Evolutionary conservation across 2,329 filamentous ascomycete genomes (phyloP).

Genomic region (Paracorniculantispora psalliotae): DNA sequence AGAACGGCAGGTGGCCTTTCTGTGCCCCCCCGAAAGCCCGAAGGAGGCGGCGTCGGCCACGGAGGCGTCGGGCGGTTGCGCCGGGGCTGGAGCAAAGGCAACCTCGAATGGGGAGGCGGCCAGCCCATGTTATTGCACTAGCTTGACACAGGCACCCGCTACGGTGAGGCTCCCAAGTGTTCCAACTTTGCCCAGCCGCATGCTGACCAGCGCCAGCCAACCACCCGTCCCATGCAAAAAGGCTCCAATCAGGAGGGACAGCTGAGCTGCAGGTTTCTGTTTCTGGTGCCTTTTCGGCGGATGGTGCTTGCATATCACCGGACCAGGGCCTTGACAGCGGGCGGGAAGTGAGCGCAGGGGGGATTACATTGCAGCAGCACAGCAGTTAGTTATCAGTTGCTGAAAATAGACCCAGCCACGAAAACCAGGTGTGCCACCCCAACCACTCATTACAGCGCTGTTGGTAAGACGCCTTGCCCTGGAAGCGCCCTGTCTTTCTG

Average conservation of each 20-base stretch:
- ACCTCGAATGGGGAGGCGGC: not conserved
- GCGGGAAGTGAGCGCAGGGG: not conserved
- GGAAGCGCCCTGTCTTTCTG: not conserved
- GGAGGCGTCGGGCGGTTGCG: slow-evolving; percentile 3
- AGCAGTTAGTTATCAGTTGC: not conserved
- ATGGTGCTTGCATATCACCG: not conserved
- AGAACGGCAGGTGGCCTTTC: not conserved
- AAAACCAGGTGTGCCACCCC: not conserved
- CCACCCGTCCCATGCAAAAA: not conserved
- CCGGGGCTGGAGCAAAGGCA: not conserved
- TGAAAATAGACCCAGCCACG: slow-evolving; percentile 1
- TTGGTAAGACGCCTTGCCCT: not conserved
- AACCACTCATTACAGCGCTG: not conserved
- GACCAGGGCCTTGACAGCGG: not conserved
- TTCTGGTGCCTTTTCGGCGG: not conserved
- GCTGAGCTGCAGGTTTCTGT: slow-evolving; percentile 3
- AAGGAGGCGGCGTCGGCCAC: not conserved
- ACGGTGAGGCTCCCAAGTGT: slow-evolving; percentile 5
- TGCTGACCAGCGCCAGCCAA: not conserved
- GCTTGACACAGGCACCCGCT: not conserved
- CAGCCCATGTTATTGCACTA: not conserved
- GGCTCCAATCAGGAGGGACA: not conserved
- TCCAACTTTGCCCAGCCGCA: not conserved
- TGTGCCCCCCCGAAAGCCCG: not conserved
- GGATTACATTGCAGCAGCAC: slow-evolving; percentile 1